Evolutionary conservation across 169 alveolate genomes (phyloP), one percentile per base, ranked within the genome.

Genomic region (Plasmodium falciparum): DNA sequence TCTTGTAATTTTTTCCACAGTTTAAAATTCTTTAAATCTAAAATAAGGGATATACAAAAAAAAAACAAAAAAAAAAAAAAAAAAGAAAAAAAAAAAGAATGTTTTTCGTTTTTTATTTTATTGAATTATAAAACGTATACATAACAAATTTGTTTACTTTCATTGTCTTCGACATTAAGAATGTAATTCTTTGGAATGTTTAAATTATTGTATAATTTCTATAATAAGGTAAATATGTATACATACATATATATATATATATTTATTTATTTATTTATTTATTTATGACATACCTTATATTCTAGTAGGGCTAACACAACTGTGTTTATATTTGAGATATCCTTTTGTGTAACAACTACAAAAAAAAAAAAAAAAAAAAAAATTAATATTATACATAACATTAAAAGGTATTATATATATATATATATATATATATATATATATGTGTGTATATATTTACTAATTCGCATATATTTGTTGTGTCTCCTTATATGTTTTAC

Each of bases 301-400:
- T 80, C 90, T 63, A 80, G n/a, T 15, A 80, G 71, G 49, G 90
- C 90, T 47, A 80, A 67, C 62, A 67, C 80, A 59, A 80, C 29
- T 24, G 75, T 33, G 63, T 80, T 80, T 15, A 80, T 80, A 17
- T 54, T 52, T 8, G 90, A 66, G 17, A 80, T 69, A 72, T 80
- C 90, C 69, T 80, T 80, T 47, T 80, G 90, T 45, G 90, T 80
- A 47, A 80, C 90, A 47, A 80, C 90, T 80, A 62, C 3, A 15
- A 7, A n/a, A 73, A 33, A 17, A 7, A 59, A 45, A 22, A 45
- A 22, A 39, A 15, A 54, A 39, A 59, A 74, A 17, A 15, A 39
- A 24, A 61, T 52, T 15, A 45, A 70, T 15, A 4, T 49, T 20
- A 47, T 70, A 17, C 50, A 72, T 22, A 56, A 56, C 15, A 54